These are phyloP conservation scores for Aspergillus tamarii DNA, from an alignment of 2,329 filamentous ascomycete species.

Conservation along the genomic window DNA sequence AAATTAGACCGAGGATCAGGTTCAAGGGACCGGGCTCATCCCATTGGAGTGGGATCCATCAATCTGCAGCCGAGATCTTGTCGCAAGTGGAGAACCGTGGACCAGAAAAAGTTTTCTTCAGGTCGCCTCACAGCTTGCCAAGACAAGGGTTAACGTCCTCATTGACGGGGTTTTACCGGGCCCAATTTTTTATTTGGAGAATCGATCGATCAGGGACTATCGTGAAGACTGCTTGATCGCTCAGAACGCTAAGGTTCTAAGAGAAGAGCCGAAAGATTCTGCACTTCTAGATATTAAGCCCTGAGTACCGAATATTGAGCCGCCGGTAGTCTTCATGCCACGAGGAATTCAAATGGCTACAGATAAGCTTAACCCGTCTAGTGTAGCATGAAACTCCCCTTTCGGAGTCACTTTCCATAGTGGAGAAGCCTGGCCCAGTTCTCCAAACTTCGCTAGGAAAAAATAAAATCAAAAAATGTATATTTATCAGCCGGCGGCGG, in stretches of 20 bases:
- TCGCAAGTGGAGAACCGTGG: neutral
- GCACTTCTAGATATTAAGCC: neutral
- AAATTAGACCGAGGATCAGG: neutral
- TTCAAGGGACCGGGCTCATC: neutral
- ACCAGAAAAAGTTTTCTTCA: neutral
- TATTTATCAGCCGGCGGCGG: neutral
- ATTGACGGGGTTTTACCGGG: conserved; percentile 9
- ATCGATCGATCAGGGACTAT: neutral
- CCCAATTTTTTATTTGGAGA: neutral
- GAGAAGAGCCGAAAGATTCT: neutral
- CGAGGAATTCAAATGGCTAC: neutral
- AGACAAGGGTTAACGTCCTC: neutral
- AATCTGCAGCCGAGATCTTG: neutral
- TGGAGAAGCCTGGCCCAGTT: neutral
- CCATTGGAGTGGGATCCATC: neutral
- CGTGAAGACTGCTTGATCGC: neutral
- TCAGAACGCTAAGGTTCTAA: no score
- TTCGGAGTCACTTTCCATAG: neutral
- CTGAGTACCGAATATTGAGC: neutral
- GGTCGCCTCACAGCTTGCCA: neutral
- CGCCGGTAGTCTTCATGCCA: neutral
- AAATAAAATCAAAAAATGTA: neutral
- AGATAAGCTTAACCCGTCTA: conserved; percentile 10
- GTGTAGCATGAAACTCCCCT: neutral
- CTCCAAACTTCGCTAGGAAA: neutral